phyloP scores from a whole-genome alignment of 768 basidiomycete species.

The Fomitopsis pulvina region DNA sequence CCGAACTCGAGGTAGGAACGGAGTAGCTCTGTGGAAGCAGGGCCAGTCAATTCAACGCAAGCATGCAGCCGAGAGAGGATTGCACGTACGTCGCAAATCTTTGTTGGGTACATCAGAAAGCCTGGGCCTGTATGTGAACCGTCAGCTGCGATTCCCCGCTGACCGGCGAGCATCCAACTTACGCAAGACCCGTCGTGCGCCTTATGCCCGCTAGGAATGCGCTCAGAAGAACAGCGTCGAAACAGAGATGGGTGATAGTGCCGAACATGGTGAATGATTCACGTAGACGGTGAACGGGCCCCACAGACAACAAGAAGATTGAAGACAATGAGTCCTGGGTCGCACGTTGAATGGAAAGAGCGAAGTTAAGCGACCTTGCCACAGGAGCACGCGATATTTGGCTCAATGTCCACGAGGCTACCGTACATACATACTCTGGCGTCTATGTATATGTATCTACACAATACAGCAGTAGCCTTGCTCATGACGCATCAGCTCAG shows the following conservation, averaged over 20 bases:
- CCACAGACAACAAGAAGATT: not conserved
- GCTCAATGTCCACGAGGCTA: not conserved
- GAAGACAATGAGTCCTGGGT: not conserved
- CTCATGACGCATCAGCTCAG: too few species aligned
- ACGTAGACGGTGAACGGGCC: too few species aligned
- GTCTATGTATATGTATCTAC: too few species aligned
- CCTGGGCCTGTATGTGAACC: conserved; percentile 48
- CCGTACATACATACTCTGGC: too few species aligned
- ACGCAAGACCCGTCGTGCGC: conserved; percentile 84
- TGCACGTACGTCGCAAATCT: conserved; percentile 71
- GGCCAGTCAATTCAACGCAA: not conserved
- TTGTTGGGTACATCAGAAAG: conserved; percentile 79
- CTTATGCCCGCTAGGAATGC: conserved; percentile 82
- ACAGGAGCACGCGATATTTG: conserved; percentile 1
- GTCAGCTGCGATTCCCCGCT: not conserved
- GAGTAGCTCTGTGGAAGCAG: conserved; percentile 49
- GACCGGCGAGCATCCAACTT: conserved; percentile 23
- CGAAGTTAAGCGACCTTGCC: not conserved
- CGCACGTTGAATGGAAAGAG: not conserved
- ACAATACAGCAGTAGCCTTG: too few species aligned
- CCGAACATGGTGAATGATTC: conserved; percentile 55
- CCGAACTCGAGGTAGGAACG: conserved; percentile 77
- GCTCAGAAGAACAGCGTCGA: conserved; percentile 75
- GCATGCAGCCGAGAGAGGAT: not conserved
- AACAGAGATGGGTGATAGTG: conserved; percentile 60